Base-by-base conservation (phyloP, 2,329 filamentous ascomycete species). In the Fusarium guadeloupense region DNA sequence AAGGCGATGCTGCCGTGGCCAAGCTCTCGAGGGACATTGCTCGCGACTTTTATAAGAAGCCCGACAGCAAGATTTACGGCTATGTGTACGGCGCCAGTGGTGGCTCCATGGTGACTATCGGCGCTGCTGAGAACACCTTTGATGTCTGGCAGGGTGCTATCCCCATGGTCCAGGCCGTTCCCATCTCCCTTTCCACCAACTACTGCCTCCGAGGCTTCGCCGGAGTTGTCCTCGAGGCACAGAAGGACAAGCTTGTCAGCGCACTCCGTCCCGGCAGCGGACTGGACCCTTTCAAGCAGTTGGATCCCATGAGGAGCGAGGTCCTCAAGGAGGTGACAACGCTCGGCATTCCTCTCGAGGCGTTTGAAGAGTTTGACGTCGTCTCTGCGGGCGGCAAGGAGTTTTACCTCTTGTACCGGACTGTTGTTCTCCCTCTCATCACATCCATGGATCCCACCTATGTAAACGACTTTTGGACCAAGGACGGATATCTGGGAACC, bases 81-180 rank as follows among this genome's bases (percentile, higher is more conserved):
- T 69, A 68, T 9, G 17, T 62, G 9, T 68, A 63, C 9, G 64
- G 67, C 3, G 64, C 55, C 0, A 69, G 67, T 17, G 66, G 67
- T 1, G 66, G 67, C 30, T 69, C 67, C n/a, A 30, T 63, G 3
- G 37, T 59, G 7, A 51, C 54, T 10, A 43, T 69, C 9, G 66
- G 67, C 1, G 62, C 61, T 9, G 44, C 51, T 4, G 66, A 69
- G 33, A 59, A 62, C 14, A 64, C 62, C 2, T 16, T 49, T 14
- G 66, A 46, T 4, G 46, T 69, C 37, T 69, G 67, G 67, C 41
- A 66, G 10, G 67, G 67, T 4, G 50, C 46, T 12, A 59, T 67
- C 4, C 30, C 61, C 12, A 25, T 67, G 8, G 54, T 68, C 3
- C 62, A 66, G 33, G 62, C 57, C 2, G 23, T 59, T 7, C 62